Evolutionary conservation across 305 asterid species (phyloP).

Genomic region (Euphrasia arctica): DNA sequence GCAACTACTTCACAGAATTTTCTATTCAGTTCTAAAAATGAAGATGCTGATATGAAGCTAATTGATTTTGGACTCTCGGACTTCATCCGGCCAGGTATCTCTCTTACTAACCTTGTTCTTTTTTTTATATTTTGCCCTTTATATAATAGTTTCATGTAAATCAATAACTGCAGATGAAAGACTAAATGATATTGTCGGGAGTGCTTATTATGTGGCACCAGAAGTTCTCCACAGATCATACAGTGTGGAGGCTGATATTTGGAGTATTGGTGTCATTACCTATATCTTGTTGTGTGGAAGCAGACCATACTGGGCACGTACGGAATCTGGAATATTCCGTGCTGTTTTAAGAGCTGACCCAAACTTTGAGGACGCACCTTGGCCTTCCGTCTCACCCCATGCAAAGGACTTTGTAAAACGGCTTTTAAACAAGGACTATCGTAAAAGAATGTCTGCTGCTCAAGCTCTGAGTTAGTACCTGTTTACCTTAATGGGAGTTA

Average conservation of each 20-base stretch:
- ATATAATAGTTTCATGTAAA: not conserved
- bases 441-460: conserved; percentile 82
- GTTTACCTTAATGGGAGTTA: too few relatives aligned
- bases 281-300: conserved; percentile 76
- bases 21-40: conserved; percentile 59
- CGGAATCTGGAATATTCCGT: conserved; percentile 80
- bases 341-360: conserved; percentile 79
- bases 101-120: not conserved
- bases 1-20: conserved; percentile 48
- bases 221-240: conserved; percentile 81
- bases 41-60: conserved; percentile 68
- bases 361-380: conserved; percentile 69
- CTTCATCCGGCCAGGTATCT: conserved; percentile 67
- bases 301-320: conserved; percentile 84
- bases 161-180: conserved; percentile 51
- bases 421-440: conserved; percentile 71
- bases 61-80: conserved; percentile 86
- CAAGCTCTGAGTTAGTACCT: conserved; percentile 72
- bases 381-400: conserved; percentile 67
- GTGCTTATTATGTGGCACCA: conserved; percentile 83
- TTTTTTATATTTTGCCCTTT: not conserved
- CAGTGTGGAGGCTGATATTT: conserved; percentile 73
- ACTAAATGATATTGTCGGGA: conserved; percentile 79
- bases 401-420: conserved; percentile 75
- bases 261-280: conserved; percentile 82